A percentile compares a stretch with the other conserved stretches of the same genome.
Evolutionary conservation across 495 filamentous ascomycete species (phyloP).

Genomic region (Bacidia gigantensis): DNA sequence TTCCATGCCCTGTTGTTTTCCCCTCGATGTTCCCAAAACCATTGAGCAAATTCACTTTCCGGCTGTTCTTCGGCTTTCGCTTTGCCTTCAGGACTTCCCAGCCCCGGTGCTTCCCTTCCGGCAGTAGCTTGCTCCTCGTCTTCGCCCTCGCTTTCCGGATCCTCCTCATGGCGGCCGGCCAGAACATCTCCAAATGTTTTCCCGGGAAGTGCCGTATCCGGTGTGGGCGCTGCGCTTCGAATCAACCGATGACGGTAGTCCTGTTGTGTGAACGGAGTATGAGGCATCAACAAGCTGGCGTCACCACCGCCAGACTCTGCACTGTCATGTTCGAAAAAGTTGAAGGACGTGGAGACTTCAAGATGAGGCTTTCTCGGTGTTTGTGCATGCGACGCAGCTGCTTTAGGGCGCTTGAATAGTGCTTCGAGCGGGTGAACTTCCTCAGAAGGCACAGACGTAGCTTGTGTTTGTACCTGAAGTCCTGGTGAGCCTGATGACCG

Average conservation of each 20-base stretch:
- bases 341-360: constrained; percentile 41
- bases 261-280: constrained; percentile 67
- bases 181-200: constrained; percentile 17
- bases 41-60: constrained; percentile 67
- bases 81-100: constrained; percentile 12
- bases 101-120: constrained; percentile 17
- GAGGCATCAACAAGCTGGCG: constrained; percentile 33
- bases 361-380: constrained; percentile 26
- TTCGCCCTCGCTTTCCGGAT: constrained; percentile 21
- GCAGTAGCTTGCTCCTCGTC: constrained; percentile 24
- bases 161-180: constrained; percentile 3
- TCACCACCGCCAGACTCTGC: constrained; percentile 18
- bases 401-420: constrained; percentile 62
- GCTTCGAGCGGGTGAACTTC: constrained; percentile 79
- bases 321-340: constrained; percentile 45
- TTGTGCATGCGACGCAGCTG: constrained; percentile 22
- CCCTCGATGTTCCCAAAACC: constrained; percentile 85
- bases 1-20: constrained; percentile 89
- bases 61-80: constrained; percentile 20
- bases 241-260: constrained; percentile 60
- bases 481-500: constrained; percentile 13
- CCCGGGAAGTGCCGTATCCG: constrained; percentile 66
- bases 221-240: constrained; percentile 82
- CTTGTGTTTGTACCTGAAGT: background rate
- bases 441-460: constrained; percentile 20